A percentile compares a stretch with the other conserved stretches of the same genome.
phyloP scores from a whole-genome alignment of 2,329 filamentous ascomycete species.

The Dactylonectria macrodidyma region DNA sequence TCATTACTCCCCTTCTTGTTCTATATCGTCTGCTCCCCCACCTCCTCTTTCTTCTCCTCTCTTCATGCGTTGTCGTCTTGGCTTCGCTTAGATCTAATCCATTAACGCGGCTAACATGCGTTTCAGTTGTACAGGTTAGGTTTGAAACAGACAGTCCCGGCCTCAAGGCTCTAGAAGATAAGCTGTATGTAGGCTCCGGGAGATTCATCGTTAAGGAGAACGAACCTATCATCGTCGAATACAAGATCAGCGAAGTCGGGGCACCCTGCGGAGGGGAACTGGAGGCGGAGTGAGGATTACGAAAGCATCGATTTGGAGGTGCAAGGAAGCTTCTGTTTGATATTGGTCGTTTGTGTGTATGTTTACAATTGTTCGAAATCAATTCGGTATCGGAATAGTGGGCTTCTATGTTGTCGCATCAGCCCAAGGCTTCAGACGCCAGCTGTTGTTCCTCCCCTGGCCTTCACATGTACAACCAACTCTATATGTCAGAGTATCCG shows the following conservation, averaged over 20 bases:
- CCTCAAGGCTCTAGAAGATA: slow-evolving; percentile 54
- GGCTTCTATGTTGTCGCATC: slow-evolving; percentile 32
- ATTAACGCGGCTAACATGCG: slow-evolving; percentile 16
- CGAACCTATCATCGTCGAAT: slow-evolving; percentile 56
- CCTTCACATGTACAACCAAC: slow-evolving; percentile 32
- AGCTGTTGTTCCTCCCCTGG: slow-evolving; percentile 27
- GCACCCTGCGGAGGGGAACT: slow-evolving; percentile 40
- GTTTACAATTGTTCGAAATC: slow-evolving; percentile 40
- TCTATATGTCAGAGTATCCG: slow-evolving; percentile 34
- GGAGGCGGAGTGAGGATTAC: slow-evolving; percentile 20
- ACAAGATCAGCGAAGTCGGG: slow-evolving; percentile 59
- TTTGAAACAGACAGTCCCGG: slow-evolving; percentile 56
- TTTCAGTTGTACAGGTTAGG: slow-evolving; percentile 54
- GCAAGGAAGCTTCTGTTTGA: slow-evolving; percentile 12
- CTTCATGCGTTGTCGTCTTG: not conserved
- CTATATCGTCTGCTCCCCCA: slow-evolving; percentile 3
- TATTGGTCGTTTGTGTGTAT: slow-evolving; percentile 14
- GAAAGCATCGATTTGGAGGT: slow-evolving; percentile 5
- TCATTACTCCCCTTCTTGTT: not conserved
- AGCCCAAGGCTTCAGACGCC: slow-evolving; percentile 31
- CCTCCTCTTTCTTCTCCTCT: not conserved
- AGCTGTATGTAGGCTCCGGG: slow-evolving; percentile 59
- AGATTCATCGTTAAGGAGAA: slow-evolving; percentile 56
- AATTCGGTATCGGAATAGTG: slow-evolving; percentile 37
- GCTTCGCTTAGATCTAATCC: not conserved